These are phyloP conservation scores for Colletotrichum eleusines DNA, from an alignment of 2,329 filamentous ascomycete genomes.

Conservation along the genomic window DNA sequence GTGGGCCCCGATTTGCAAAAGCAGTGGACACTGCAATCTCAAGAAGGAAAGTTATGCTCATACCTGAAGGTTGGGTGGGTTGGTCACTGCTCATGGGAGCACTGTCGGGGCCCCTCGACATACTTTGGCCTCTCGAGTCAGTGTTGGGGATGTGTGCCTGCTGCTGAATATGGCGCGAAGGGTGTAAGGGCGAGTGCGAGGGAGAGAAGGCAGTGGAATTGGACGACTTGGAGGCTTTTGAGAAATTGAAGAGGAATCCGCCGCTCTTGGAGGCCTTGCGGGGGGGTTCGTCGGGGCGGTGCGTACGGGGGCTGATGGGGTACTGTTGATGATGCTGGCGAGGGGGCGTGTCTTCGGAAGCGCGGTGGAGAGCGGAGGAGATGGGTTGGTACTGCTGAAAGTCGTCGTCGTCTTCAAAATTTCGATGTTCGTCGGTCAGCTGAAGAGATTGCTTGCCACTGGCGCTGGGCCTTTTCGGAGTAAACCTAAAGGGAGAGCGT, in stretches of 20 bases:
- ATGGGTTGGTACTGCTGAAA: constrained; percentile 46
- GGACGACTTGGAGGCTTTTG: constrained; percentile 59
- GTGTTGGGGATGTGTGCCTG: constrained; percentile 48
- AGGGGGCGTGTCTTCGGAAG: constrained; percentile 42
- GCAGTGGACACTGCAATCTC: constrained; percentile 40
- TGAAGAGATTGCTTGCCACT: constrained; percentile 40
- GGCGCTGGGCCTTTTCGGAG: constrained; percentile 49
- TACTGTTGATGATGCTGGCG: constrained; percentile 45
- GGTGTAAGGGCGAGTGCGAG: constrained; percentile 43
- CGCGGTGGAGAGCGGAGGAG: constrained; percentile 46
- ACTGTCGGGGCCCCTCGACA: constrained; percentile 54
- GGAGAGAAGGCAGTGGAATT: constrained; percentile 48
- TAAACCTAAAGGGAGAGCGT: constrained; percentile 60
- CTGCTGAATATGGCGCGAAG: constrained; percentile 41
- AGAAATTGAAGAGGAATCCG: constrained; percentile 65
- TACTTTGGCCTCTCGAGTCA: constrained; percentile 53
- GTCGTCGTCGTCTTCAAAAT: constrained; percentile 44
- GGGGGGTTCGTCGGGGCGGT: constrained; percentile 44
- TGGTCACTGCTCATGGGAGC: constrained; percentile 42
- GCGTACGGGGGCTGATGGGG: constrained; percentile 46
- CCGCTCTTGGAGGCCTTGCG: constrained; percentile 58
- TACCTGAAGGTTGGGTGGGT: constrained; percentile 43
- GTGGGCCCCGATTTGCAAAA: constrained; percentile 39
- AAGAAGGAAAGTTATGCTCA: constrained; percentile 41
- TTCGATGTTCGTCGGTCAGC: constrained; percentile 39